Conservation (phyloP, 768 basidiomycete species). For the Trametes coccinea region DNA sequence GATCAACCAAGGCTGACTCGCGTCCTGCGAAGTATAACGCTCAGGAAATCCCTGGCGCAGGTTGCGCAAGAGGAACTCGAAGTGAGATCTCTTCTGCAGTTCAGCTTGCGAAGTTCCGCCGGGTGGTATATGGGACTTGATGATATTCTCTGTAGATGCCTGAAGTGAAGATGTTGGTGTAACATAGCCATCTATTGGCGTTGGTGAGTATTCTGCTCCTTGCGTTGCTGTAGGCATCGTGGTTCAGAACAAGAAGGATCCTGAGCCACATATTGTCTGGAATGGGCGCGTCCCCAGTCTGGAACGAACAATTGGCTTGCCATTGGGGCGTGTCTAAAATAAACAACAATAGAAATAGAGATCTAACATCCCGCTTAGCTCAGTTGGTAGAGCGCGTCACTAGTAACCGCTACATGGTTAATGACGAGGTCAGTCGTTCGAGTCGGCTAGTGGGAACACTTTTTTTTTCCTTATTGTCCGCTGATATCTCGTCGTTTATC, state of each 20-base stretch:
- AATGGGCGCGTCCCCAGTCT: neutral
- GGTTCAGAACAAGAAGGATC: neutral
- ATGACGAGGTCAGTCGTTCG: conserved; percentile 69
- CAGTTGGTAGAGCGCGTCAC: conserved; percentile 65
- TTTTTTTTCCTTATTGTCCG: neutral
- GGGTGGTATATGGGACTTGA: conserved; percentile 55
- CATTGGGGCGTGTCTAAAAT: no score
- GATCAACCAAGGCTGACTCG: conserved; percentile 92
- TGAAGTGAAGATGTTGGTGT: conserved; percentile 67
- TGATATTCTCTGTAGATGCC: conserved; percentile 62
- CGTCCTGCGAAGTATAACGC: conserved; percentile 83
- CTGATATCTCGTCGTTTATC: no score
- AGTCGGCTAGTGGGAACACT: conserved; percentile 51
- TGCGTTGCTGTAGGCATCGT: neutral
- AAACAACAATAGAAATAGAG: neutral
- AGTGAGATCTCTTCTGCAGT: conserved; percentile 65
- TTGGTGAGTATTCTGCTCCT: conserved; percentile 19
- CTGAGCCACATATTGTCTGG: neutral
- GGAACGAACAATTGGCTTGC: neutral
- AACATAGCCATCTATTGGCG: conserved; percentile 57
- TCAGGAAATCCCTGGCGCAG: conserved; percentile 79
- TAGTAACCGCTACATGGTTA: conserved; percentile 38
- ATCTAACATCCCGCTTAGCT: conserved; percentile 33
- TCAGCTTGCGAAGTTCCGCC: conserved; percentile 22
- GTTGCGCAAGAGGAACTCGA: conserved; percentile 73